These are phyloP conservation scores for Candida xyloterini DNA, from an alignment of 805 yeast species.

Conservation along the genomic window DNA sequence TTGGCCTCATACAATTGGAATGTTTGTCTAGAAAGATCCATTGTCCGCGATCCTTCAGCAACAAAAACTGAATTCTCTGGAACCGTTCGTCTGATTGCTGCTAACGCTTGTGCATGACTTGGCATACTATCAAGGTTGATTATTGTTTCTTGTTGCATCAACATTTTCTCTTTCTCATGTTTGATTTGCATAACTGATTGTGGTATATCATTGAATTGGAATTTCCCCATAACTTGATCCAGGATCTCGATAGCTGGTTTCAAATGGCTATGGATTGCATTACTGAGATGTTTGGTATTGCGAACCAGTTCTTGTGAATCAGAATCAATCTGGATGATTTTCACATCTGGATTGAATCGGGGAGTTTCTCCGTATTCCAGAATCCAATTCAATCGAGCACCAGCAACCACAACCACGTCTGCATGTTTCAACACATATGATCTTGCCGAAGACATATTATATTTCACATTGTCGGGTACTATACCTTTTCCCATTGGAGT, in stretches of 20 bases:
- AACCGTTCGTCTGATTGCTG: conserved; percentile 37
- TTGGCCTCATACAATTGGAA: conserved; percentile 53
- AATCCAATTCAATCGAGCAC: conserved; percentile 74
- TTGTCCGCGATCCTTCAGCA: conserved; percentile 75
- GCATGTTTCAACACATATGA: conserved; percentile 55
- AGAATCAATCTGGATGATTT: conserved; percentile 56
- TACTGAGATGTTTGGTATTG: conserved; percentile 8
- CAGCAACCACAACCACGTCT: conserved; percentile 57
- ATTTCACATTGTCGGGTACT: conserved; percentile 43
- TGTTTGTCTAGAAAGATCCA: conserved; percentile 66
- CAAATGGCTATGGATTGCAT: conserved; percentile 45
- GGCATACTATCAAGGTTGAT: conserved; percentile 26
- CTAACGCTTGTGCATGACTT: conserved; percentile 55
- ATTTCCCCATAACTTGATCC: conserved; percentile 18
- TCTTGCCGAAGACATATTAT: conserved; percentile 62
- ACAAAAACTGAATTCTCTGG: conserved; percentile 41
- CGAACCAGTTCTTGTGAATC: conserved; percentile 46
- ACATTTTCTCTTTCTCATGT: conserved; percentile 29
- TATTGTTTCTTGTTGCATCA: conserved; percentile 34
- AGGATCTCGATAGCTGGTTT: conserved; percentile 40
- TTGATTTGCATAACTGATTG: conserved; percentile 29
- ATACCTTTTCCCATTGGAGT: conserved; percentile 83
- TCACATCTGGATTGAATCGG: conserved; percentile 43
- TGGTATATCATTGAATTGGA: conserved; percentile 31
- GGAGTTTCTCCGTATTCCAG: conserved; percentile 63